Evolutionary conservation across 192 early-diverging fungal species (phyloP), one percentile per base, ranked within the genome.

Genomic region (Mortierella alpina): DNA sequence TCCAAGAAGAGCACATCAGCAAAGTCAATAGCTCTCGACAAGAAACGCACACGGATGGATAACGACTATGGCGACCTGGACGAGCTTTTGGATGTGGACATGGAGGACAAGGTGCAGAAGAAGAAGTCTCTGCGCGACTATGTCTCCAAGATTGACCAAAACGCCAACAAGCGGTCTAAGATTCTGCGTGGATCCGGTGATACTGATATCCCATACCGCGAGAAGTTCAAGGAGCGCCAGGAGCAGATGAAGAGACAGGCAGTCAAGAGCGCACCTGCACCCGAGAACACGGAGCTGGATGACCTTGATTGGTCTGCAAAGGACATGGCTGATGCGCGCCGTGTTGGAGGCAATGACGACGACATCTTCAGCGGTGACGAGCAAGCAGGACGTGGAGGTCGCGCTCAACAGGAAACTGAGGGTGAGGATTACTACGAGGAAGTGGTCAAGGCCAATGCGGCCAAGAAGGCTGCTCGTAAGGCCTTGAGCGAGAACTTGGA

Each of bases 31-130:
- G 64, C 59, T 42, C 45, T 51, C 12, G 68, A 71, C 18, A 70
- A 68, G 69, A 83, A 75, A 59, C 66, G 59, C 41, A 65, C 41
- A 40, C 54, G 70, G 45, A n/a, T 69, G 45, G 69, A 75, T 8
- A 76, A 50, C n/a, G 94, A 96, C 74, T 91, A 95, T 84, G 95
- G 92, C 61, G 95, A 96, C 74, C 75, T 88, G 68, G 90, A 91
- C 66, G 90, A 84, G 23, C 66, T 95, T 60, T 89, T 92, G 66
- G 91, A 91, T 51, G 88, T 90, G 9, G 96, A 97, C 67, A 70
- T 90, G 50, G 91, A 94, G 68, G 96, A 97, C 68, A 96, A 97
- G 86, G 74, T 84, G 42, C 86, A 86, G 44, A 88, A 90, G 62
- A 91, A 90, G 79, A 75, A 70, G 71, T 86, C 85, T 1, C 80